A percentile compares a stretch with the other conserved stretches of the same genome.
Conservation (phyloP, 2,329 filamentous ascomycete species). For the Pseudogymnoascus sp. region DNA sequence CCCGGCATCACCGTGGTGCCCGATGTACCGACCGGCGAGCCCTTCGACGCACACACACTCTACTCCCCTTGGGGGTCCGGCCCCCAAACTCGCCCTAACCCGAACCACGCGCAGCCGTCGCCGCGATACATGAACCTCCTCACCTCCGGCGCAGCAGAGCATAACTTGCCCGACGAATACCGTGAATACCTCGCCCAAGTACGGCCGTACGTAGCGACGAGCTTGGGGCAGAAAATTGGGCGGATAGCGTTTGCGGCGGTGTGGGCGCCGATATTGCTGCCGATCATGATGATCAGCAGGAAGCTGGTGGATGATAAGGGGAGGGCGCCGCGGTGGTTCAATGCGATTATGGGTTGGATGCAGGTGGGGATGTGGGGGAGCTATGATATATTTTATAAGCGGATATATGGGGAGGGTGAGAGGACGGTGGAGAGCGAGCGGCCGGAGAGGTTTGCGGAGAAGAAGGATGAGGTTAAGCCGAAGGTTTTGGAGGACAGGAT, state of each 20-base stretch:
- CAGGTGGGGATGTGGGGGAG: constrained; percentile 52
- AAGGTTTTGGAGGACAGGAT: not conserved
- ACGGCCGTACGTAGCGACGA: constrained; percentile 63
- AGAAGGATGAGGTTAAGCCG: not conserved
- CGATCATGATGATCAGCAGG: constrained; percentile 41
- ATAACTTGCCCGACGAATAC: constrained; percentile 72
- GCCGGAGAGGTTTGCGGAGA: constrained; percentile 15
- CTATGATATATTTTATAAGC: constrained; percentile 57
- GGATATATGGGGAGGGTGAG: constrained; percentile 80
- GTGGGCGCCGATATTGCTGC: constrained; percentile 49
- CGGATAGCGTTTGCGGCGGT: constrained; percentile 49
- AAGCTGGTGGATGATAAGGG: constrained; percentile 58
- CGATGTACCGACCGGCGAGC: constrained; percentile 48
- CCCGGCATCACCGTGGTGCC: constrained; percentile 50
- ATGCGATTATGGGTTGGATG: constrained; percentile 39
- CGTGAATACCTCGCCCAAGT: constrained; percentile 62
- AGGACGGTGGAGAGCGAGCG: constrained; percentile 35
- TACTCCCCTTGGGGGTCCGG: constrained; percentile 48
- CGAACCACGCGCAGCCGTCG: constrained; percentile 72
- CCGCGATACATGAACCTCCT: constrained; percentile 76
- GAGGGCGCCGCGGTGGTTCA: constrained; percentile 59
- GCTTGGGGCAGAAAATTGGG: constrained; percentile 56
- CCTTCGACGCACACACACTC: constrained; percentile 80
- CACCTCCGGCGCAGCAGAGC: constrained; percentile 67
- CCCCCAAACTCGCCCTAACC: constrained; percentile 45